Evolutionary conservation across 805 yeast genomes (phyloP).

Genomic region (Yarrowia bubula): DNA sequence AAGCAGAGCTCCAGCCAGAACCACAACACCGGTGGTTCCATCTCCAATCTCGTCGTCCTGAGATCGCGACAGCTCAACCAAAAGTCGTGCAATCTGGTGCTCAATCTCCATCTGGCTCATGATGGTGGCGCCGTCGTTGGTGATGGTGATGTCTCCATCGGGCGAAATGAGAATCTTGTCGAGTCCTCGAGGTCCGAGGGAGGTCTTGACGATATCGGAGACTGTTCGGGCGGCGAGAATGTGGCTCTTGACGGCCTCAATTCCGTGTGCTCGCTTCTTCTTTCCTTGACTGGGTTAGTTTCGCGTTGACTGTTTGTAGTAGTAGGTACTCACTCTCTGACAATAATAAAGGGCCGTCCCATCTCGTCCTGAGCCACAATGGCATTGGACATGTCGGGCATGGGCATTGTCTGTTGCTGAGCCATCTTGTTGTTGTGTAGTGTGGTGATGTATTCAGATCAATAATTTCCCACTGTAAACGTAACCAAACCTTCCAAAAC

Average conservation of each 20-base stretch:
- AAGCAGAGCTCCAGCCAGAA: conserved; percentile 86
- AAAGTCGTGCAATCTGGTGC: conserved; percentile 90
- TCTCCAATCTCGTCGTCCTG: conserved; percentile 99
- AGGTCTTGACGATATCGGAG: conserved; percentile 85
- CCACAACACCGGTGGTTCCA: conserved; percentile 99
- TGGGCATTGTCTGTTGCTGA: conserved; percentile 36
- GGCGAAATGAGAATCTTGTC: conserved; percentile 94
- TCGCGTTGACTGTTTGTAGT: too few species aligned
- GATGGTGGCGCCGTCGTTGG: conserved; percentile 98
- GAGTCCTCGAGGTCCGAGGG: conserved; percentile 97
- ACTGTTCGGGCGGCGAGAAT: conserved; percentile 94
- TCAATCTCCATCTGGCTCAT: conserved; percentile 93
- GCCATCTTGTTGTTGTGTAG: conserved; percentile 8
- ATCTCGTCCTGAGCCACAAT: conserved; percentile 98
- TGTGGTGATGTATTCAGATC: neutral
- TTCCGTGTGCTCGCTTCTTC: conserved; percentile 65
- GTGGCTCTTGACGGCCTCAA: conserved; percentile 77
- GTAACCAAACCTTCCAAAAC: neutral
- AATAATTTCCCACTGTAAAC: conserved; percentile 10
- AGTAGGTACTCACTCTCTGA: conserved; percentile 65
- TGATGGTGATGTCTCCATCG: conserved; percentile 96
- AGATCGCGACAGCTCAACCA: conserved; percentile 89
- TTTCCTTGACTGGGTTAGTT: conserved; percentile 47
- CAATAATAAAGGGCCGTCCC: conserved; percentile 98
- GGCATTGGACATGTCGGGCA: conserved; percentile 97